Percentiles rank a stretch among this genome's conserved stretches.
Evolutionary conservation across 139 green algal genomes (phyloP).

Genomic region (Tetraselmis striata): DNA sequence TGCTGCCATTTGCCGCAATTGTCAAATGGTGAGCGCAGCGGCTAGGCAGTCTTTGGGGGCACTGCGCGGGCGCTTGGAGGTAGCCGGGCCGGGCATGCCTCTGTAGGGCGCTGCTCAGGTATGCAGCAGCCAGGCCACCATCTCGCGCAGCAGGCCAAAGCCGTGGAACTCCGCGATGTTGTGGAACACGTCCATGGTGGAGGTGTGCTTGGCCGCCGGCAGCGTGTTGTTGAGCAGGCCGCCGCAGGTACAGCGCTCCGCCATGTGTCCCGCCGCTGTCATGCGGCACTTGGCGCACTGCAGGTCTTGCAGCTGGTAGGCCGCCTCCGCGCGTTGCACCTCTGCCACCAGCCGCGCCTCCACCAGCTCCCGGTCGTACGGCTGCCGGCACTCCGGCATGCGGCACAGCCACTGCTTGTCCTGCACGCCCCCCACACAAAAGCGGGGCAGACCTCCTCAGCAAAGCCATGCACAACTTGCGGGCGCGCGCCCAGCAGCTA

Average conservation of each 20-base stretch:
- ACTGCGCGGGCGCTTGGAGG: too few species aligned
- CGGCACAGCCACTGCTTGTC: constrained; percentile 39
- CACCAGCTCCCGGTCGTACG: constrained; percentile 55
- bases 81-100: too few species aligned
- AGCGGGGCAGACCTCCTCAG: too few species aligned
- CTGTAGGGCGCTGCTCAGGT: too few species aligned
- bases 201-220: constrained; percentile 10
- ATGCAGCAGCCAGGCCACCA: constrained; percentile 25
- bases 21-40: too few species aligned
- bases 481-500: too few species aligned
- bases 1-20: too few species aligned
- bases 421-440: background rate
- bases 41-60: too few species aligned
- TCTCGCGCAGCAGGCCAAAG: constrained; percentile 52
- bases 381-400: constrained; percentile 31
- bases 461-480: too few species aligned
- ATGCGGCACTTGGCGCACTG: constrained; percentile 40
- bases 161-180: constrained; percentile 55
- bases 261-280: constrained; percentile 42
- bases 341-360: constrained; percentile 54
- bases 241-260: constrained; percentile 54
- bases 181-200: constrained; percentile 48
- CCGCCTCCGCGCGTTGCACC: constrained; percentile 38
- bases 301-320: constrained; percentile 86
- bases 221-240: constrained; percentile 44